These are phyloP conservation scores for Dalechampia spathulata DNA, from an alignment of 441 rosid genomes.

Conservation along the genomic window DNA sequence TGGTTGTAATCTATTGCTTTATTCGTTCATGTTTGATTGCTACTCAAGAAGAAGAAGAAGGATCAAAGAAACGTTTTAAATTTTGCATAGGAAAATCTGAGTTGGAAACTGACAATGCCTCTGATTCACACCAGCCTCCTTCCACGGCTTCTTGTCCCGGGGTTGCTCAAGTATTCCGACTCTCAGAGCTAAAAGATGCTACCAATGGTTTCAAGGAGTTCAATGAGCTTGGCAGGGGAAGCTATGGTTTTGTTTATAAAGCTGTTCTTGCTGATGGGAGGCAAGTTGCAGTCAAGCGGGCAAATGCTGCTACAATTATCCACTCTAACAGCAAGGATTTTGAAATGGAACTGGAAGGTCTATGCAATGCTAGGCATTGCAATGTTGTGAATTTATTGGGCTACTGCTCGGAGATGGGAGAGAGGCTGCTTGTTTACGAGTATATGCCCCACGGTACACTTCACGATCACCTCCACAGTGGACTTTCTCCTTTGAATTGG, in stretches of 20 bases:
- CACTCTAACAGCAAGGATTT: conserved; percentile 71
- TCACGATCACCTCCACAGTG: conserved; percentile 66
- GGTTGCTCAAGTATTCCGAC: conserved; percentile 64
- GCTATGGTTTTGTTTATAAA: conserved; percentile 85
- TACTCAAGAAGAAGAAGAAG: conserved; percentile 35
- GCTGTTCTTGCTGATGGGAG: conserved; percentile 67
- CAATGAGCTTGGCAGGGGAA: conserved; percentile 86
- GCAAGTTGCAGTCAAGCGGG: conserved; percentile 85
- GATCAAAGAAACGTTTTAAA: conserved; percentile 33
- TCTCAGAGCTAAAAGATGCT: conserved; percentile 81
- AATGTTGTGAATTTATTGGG: conserved; percentile 82
- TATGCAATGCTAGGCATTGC: conserved; percentile 67
- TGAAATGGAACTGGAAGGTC: conserved; percentile 64
- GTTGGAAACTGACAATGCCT: conserved; percentile 32
- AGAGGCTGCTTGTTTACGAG: conserved; percentile 79
- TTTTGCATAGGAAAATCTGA: conserved; percentile 54
- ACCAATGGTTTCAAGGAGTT: conserved; percentile 93
- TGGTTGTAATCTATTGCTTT: conserved; percentile 42
- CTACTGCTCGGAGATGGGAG: conserved; percentile 85
- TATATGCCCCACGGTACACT: conserved; percentile 77
- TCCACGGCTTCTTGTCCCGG: conserved; percentile 40
- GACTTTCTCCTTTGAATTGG: conserved; percentile 72
- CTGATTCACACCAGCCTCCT: conserved; percentile 29
- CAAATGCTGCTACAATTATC: conserved; percentile 91
- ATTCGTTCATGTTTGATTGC: conserved; percentile 34